phyloP scores from a whole-genome alignment of 2,329 filamentous ascomycete species.

The Zalaria sp. region DNA sequence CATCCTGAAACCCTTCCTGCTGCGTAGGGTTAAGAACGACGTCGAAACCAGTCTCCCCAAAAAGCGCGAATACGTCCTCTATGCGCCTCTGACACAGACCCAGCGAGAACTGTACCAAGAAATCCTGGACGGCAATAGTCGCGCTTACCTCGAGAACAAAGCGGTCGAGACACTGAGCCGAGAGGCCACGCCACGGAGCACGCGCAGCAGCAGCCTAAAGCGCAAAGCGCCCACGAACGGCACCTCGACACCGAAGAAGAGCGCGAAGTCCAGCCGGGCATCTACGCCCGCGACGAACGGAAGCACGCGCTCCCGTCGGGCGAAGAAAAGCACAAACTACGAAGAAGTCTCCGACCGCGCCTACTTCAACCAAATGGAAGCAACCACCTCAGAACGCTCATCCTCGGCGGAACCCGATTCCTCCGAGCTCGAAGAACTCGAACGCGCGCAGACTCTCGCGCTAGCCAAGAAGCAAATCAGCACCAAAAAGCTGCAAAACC shows the following conservation, averaged over 20 bases:
- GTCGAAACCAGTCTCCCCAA: conserved; percentile 85
- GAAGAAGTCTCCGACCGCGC: conserved; percentile 66
- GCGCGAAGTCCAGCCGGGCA: conserved; percentile 56
- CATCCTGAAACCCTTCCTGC: conserved; percentile 78
- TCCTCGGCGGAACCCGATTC: conserved; percentile 24
- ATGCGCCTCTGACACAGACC: conserved; percentile 78
- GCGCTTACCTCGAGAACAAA: conserved; percentile 57
- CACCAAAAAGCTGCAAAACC: conserved; percentile 84
- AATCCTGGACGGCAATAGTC: conserved; percentile 44
- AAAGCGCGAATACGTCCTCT: conserved; percentile 92
- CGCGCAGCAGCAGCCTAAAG: conserved; percentile 37
- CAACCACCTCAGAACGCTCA: conserved; percentile 28
- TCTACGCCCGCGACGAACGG: conserved; percentile 51
- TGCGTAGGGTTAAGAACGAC: conserved; percentile 82
- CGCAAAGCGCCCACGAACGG: conserved; percentile 34
- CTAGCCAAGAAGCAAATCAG: conserved; percentile 79
- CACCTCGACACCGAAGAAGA: conserved; percentile 47
- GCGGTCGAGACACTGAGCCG: conserved; percentile 50
- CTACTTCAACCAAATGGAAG: conserved; percentile 66
- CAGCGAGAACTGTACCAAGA: conserved; percentile 84
- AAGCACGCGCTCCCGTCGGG: conserved; percentile 34
- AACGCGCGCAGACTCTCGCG: conserved; percentile 54
- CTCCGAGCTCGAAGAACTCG: conserved; percentile 44
- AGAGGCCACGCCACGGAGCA: conserved; percentile 33
- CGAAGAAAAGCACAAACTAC: conserved; percentile 42